Conservation (phyloP, 805 yeast genomes). For the Saccharomycopsis babjevae region DNA sequence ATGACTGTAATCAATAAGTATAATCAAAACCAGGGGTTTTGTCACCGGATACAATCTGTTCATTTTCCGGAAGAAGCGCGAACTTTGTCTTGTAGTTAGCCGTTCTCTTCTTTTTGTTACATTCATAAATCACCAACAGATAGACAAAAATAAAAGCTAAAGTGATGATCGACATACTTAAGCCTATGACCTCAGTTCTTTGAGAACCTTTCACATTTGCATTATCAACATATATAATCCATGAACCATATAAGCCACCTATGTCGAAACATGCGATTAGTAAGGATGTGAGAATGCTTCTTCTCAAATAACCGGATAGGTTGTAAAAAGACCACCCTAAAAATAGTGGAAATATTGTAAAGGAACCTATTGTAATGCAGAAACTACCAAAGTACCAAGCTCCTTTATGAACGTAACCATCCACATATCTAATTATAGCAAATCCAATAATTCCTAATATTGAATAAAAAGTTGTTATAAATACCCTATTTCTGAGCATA, state of each 20-base stretch:
- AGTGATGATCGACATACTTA: background rate
- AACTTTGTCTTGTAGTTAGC: constrained; percentile 10
- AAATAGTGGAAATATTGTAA: constrained; percentile 60
- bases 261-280: constrained; percentile 63
- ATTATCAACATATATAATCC: constrained; percentile 20
- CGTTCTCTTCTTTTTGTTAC: constrained; percentile 24
- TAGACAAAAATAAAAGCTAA: constrained; percentile 18
- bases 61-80: constrained; percentile 6
- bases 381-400: background rate
- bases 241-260: constrained; percentile 48
- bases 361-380: constrained; percentile 41
- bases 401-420: background rate
- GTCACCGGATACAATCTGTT: constrained; percentile 14
- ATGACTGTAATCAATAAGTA: constrained; percentile 3
- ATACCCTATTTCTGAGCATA: background rate
- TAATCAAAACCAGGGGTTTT: constrained; percentile 14
- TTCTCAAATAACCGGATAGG: constrained; percentile 52
- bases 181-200: background rate
- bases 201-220: background rate
- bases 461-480: background rate
- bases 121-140: constrained; percentile 24
- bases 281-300: constrained; percentile 46
- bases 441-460: constrained; percentile 41
- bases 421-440: constrained; percentile 24
- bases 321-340: constrained; percentile 60